Evolutionary conservation across 2,329 filamentous ascomycete genomes (phyloP), one percentile per base, ranked within the genome.

Genomic region (Colletotrichum sublineola): DNA sequence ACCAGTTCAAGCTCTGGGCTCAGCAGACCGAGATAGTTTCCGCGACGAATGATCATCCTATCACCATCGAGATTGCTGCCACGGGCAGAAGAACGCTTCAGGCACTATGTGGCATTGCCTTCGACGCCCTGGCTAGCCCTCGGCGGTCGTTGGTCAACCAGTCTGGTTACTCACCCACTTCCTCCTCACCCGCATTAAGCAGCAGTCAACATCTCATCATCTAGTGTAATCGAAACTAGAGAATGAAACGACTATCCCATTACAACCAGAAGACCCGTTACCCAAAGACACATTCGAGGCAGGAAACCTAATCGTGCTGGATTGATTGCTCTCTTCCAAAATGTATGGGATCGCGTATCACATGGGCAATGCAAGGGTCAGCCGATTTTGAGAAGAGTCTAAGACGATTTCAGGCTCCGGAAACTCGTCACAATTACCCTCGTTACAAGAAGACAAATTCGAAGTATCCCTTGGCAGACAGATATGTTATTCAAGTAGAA

Each of bases 401-500:
- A 33, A 9, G 20, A 20, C 29, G 8, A n/a, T 9, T 56, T 18
- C 8, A 1, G 29, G 50, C 14, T 53, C 8, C 18, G 20, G 12
- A 14, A 18, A 12, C 8, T 4, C 14, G 3, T 9, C 15, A 33
- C 29, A 15, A 7, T 5, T 3, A 11, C 6, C 12, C 15, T 18
- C 6, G 14, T 33, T 8, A 29, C 50, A 18, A 53, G 15, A 18
- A 18, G 6, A 12, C 15, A 11, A 46, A n/a, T 46, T 8, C 18
- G 20, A n/a, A 46, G 44, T n/a, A 1, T 46, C 44, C 5, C 44
- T 46, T n/a, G 44, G 18, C 46, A n/a, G 8, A 48, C 46, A 3
- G 3, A 1, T 48, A 5, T 2, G 46, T 5, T 2, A 2, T 24
- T 48, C 7, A 9, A 9, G 6, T 2, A 4, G 0, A 20, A 33